A percentile compares a stretch with the other conserved stretches of the same genome.
phyloP scores from a whole-genome alignment of 2,329 filamentous ascomycete genomes.

The Paramyrothecium roridum region DNA sequence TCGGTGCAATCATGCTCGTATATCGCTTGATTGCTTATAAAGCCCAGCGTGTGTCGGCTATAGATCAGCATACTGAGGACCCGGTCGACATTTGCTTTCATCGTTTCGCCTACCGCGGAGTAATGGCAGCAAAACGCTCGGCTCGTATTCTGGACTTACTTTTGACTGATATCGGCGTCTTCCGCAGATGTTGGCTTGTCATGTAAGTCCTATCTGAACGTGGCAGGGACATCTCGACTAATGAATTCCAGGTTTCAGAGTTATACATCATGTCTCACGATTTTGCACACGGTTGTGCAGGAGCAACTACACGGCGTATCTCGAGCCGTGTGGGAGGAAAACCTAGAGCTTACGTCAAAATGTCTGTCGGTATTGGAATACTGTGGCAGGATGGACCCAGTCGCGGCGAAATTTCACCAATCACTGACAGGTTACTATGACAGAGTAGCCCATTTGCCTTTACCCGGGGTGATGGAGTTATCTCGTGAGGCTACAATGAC shows the following conservation, averaged over 20 bases:
- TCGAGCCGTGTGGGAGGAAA: background rate
- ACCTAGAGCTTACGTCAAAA: background rate
- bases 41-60: background rate
- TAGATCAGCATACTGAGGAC: background rate
- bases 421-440: background rate
- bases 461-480: too few relatives aligned
- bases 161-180: constrained; percentile 3
- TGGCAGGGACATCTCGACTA: background rate
- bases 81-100: background rate
- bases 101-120: background rate
- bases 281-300: constrained; percentile 4
- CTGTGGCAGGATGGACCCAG: constrained; percentile 3
- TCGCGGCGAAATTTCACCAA: constrained; percentile 1
- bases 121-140: constrained; percentile 3
- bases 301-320: constrained; percentile 3
- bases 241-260: constrained; percentile 1
- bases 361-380: constrained; percentile 2
- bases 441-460: background rate
- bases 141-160: constrained; percentile 3
- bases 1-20: constrained; percentile 5
- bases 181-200: constrained; percentile 6
- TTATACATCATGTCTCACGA: constrained; percentile 1
- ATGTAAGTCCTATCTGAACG: background rate
- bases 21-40: background rate
- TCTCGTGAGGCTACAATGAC: too few relatives aligned